Percentiles rank a stretch among this genome's conserved stretches.
These are phyloP conservation scores for Kandelia obovata DNA, from an alignment of 345 rosid genomes.

Conservation along the genomic window DNA sequence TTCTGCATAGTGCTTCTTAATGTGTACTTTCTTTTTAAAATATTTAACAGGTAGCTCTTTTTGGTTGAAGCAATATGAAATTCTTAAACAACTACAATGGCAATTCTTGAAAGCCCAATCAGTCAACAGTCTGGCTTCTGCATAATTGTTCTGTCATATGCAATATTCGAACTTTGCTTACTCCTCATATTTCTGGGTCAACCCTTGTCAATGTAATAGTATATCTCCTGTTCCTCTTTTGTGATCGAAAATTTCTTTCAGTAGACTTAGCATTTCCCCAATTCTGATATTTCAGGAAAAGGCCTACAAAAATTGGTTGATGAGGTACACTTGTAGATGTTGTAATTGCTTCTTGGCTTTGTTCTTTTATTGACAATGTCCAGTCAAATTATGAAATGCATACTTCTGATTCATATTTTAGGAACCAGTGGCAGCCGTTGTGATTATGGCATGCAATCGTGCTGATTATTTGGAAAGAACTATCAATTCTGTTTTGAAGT, in stretches of 20 bases:
- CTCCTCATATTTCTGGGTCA: neutral
- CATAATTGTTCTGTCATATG: neutral
- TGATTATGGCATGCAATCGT: constrained; percentile 98
- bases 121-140: neutral
- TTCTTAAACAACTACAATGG: neutral
- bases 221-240: neutral
- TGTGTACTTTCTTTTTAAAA: neutral
- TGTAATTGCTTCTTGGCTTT: constrained; percentile 4
- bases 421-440: constrained; percentile 87
- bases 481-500: constrained; percentile 72
- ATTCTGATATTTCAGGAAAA: constrained; percentile 56
- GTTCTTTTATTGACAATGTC: neutral
- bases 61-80: neutral
- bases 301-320: constrained; percentile 52
- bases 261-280: constrained; percentile 12
- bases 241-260: neutral
- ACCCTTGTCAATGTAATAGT: neutral
- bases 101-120: neutral
- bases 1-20: constrained; percentile 1
- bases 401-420: constrained; percentile 32
- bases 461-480: constrained; percentile 96
- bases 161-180: neutral
- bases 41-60: neutral
- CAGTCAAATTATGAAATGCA: constrained; percentile 15
- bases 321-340: constrained; percentile 46